Conservation (phyloP, 2,329 filamentous ascomycete genomes). For the Fonsecaea multimorphosa region DNA sequence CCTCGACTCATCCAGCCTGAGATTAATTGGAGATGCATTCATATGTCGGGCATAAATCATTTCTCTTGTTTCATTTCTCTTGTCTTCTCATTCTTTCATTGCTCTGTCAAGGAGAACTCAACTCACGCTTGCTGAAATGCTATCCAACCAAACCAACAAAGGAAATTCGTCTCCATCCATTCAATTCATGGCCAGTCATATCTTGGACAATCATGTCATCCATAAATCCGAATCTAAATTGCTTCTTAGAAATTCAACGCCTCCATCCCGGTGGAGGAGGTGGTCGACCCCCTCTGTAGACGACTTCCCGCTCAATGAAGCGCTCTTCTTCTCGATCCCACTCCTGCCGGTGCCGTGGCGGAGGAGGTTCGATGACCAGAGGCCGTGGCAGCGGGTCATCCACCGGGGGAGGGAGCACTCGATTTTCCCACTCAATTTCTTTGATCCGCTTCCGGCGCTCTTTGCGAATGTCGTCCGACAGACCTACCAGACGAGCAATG, state of each 20-base stretch:
- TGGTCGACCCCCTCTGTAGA: slow-evolving; percentile 38
- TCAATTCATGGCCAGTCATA: not conserved
- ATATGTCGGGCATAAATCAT: not conserved
- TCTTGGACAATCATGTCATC: slow-evolving; percentile 3
- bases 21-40: not conserved
- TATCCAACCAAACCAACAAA: slow-evolving; percentile 9
- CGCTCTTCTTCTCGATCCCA: slow-evolving; percentile 41
- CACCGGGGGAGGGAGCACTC: slow-evolving; percentile 37
- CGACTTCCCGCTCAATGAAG: slow-evolving; percentile 40
- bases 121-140: slow-evolving; percentile 19
- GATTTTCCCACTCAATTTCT: slow-evolving; percentile 61
- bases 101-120: slow-evolving; percentile 8
- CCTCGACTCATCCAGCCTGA: not conserved
- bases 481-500: slow-evolving; percentile 79
- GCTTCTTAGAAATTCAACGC: slow-evolving; percentile 26
- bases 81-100: not conserved
- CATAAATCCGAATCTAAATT: slow-evolving; percentile 6
- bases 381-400: slow-evolving; percentile 29
- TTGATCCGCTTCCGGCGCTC: slow-evolving; percentile 64
- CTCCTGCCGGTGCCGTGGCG: slow-evolving; percentile 33
- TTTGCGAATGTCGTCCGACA: slow-evolving; percentile 81
- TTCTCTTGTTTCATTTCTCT: not conserved
- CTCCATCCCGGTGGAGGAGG: slow-evolving; percentile 38
- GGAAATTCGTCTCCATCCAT: slow-evolving; percentile 7
- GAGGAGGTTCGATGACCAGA: slow-evolving; percentile 36